Conservation (phyloP, 1,284 basidiomycete genomes). For the Leccinum fallax region DNA sequence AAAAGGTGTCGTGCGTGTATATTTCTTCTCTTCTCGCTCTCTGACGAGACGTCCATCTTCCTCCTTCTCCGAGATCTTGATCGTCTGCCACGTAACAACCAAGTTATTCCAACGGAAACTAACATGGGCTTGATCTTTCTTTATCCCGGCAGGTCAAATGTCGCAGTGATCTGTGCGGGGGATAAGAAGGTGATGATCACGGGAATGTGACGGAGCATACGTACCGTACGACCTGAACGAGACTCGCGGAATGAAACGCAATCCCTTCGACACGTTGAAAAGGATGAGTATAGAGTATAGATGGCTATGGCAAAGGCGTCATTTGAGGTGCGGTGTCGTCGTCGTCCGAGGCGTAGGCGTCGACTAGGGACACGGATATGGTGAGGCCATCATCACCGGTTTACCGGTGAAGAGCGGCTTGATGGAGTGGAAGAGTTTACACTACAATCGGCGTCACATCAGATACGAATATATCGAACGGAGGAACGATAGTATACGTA, state of each 20-base stretch:
- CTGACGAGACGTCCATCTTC: slow-evolving; percentile 59
- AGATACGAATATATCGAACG: background rate
- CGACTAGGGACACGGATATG: slow-evolving; percentile 56
- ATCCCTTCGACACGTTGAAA: slow-evolving; percentile 21
- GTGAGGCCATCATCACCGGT: background rate
- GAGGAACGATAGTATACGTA: slow-evolving; percentile 36
- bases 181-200: slow-evolving; percentile 25
- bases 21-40: slow-evolving; percentile 59
- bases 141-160: slow-evolving; percentile 65
- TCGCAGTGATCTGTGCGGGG: slow-evolving; percentile 41
- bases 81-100: slow-evolving; percentile 67
- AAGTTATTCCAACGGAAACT: slow-evolving; percentile 64
- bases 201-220: slow-evolving; percentile 19
- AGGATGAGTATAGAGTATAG: slow-evolving; percentile 14
- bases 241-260: slow-evolving; percentile 70
- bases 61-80: slow-evolving; percentile 58
- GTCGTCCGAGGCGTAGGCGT: slow-evolving; percentile 73
- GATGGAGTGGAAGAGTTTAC: slow-evolving; percentile 97
- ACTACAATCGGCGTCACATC: slow-evolving; percentile 48
- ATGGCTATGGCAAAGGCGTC: slow-evolving; percentile 65
- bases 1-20: slow-evolving; percentile 48
- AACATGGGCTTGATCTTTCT: slow-evolving; percentile 72
- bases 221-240: slow-evolving; percentile 60
- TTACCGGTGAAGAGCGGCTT: slow-evolving; percentile 91
- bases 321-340: slow-evolving; percentile 50